Evolutionary conservation across 345 rosid species (phyloP).

Genomic region (Raphanus raphanistrum): DNA sequence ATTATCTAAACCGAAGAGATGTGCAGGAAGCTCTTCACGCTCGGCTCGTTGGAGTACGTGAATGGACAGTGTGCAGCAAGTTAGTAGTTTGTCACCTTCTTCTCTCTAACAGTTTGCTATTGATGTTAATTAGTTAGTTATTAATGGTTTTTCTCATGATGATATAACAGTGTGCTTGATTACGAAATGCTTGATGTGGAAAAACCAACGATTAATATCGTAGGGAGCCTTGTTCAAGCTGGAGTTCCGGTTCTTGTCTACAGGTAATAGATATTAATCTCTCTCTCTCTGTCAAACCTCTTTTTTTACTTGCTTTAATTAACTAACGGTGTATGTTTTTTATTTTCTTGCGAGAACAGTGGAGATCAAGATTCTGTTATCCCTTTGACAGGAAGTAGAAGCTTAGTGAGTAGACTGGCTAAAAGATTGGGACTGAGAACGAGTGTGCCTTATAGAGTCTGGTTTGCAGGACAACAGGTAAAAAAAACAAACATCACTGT

Average conservation of each 20-base stretch:
- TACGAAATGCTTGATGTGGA: conserved; percentile 78
- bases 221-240: conserved; percentile 60
- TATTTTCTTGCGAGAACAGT: conserved; percentile 40
- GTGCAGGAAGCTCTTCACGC: conserved; percentile 94
- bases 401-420: conserved; percentile 59
- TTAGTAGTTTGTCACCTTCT: conserved; percentile 37
- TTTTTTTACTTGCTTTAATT: neutral
- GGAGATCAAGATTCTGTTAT: conserved; percentile 98
- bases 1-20: conserved; percentile 80
- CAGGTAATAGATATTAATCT: conserved; percentile 52
- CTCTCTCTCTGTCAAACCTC: conserved; percentile 1
- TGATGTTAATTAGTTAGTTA: neutral
- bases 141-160: conserved; percentile 3
- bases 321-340: neutral
- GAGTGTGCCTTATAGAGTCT: conserved; percentile 70
- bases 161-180: conserved; percentile 55
- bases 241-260: conserved; percentile 82
- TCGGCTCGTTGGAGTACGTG: conserved; percentile 71
- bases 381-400: conserved; percentile 83
- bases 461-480: conserved; percentile 91
- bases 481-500: conserved; percentile 10
- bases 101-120: neutral
- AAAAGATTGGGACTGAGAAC: conserved; percentile 57
- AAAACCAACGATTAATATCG: conserved; percentile 54
- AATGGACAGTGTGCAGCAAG: conserved; percentile 94